Conservation (phyloP, 768 basidiomycete species). For the Suillus americanus region DNA sequence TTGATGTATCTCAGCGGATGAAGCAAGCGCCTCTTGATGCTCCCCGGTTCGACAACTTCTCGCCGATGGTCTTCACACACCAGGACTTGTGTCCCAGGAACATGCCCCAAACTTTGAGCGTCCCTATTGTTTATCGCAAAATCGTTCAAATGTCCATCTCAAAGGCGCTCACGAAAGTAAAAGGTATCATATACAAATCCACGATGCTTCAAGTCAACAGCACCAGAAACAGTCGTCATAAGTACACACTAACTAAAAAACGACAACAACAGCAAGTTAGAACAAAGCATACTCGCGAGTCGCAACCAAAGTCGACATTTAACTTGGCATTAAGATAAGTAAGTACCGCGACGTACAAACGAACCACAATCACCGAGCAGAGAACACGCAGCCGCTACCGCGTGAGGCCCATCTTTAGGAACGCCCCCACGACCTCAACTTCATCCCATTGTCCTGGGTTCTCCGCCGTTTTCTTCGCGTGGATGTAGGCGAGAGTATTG, state of each 20-base stretch:
- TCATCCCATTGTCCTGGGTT: slow-evolving; percentile 65
- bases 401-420: slow-evolving; percentile 84
- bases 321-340: neutral
- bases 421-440: slow-evolving; percentile 85
- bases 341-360: neutral
- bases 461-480: slow-evolving; percentile 58
- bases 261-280: slow-evolving; percentile 7
- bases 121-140: neutral
- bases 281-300: neutral
- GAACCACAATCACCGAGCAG: neutral
- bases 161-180: neutral
- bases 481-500: slow-evolving; percentile 85
- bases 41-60: neutral
- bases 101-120: too few species aligned
- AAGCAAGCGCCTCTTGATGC: neutral
- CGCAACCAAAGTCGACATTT: neutral
- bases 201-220: neutral
- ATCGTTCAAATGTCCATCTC: neutral
- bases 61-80: slow-evolving; percentile 21
- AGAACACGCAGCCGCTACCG: slow-evolving; percentile 37
- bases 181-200: slow-evolving; percentile 1
- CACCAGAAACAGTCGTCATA: neutral
- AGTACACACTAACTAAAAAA: slow-evolving; percentile 2
- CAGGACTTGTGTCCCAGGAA: slow-evolving; percentile 21
- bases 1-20: slow-evolving; percentile 1